These are phyloP conservation scores for Candida pini DNA, from an alignment of 805 yeast species.

Conservation along the genomic window DNA sequence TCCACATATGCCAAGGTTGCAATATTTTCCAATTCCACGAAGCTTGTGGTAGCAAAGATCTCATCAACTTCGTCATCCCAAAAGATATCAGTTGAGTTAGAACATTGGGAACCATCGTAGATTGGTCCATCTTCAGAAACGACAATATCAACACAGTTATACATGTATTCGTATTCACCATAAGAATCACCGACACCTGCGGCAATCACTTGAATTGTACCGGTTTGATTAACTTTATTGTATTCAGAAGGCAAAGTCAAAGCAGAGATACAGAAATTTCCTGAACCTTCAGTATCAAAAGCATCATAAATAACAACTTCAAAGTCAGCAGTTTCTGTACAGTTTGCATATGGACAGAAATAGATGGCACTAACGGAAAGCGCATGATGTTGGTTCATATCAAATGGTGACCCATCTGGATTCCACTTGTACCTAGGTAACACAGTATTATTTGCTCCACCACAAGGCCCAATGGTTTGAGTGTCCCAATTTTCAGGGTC, in stretches of 20 bases:
- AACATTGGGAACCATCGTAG: constrained; percentile 23
- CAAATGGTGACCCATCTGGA: constrained; percentile 28
- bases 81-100: constrained; percentile 16
- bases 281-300: constrained; percentile 15
- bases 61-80: constrained; percentile 7
- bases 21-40: constrained; percentile 4
- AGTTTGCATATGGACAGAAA: constrained; percentile 20
- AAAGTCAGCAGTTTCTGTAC: constrained; percentile 20
- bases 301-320: constrained; percentile 20
- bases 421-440: constrained; percentile 26
- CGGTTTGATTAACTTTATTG: constrained; percentile 17
- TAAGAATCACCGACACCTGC: constrained; percentile 14
- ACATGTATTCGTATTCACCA: constrained; percentile 20
- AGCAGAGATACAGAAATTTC: constrained; percentile 26
- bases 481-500: constrained; percentile 26
- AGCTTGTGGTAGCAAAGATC: background rate
- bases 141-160: constrained; percentile 26
- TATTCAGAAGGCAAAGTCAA: constrained; percentile 19
- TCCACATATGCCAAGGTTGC: constrained; percentile 5
- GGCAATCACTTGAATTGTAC: constrained; percentile 25
- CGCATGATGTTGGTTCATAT: constrained; percentile 16
- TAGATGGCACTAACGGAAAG: constrained; percentile 23
- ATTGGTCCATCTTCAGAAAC: constrained; percentile 22
- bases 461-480: constrained; percentile 26
- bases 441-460: constrained; percentile 23